phyloP scores from a whole-genome alignment of 2,329 filamentous ascomycete genomes.

The Seiridium cupressi region DNA sequence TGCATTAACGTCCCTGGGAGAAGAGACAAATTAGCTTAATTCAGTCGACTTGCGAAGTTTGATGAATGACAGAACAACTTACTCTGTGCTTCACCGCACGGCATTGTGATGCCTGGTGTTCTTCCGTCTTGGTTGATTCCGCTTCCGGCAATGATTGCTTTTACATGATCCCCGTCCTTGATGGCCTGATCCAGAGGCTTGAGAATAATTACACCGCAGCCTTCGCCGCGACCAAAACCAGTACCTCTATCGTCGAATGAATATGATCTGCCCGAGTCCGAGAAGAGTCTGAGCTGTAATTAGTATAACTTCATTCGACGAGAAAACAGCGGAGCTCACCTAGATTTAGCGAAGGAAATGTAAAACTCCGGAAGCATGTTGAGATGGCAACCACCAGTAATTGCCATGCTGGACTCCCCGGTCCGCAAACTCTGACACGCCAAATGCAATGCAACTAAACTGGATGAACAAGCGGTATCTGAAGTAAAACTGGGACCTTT shows the following conservation, averaged over 20 bases:
- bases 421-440: conserved; percentile 47
- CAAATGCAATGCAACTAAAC: conserved; percentile 46
- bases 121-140: conserved; percentile 56
- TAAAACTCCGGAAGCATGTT: conserved; percentile 47
- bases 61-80: neutral
- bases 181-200: conserved; percentile 57
- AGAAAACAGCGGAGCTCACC: conserved; percentile 28
- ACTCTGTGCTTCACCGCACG: conserved; percentile 49
- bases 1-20: conserved; percentile 37
- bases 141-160: conserved; percentile 48
- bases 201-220: conserved; percentile 52
- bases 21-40: neutral
- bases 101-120: conserved; percentile 56
- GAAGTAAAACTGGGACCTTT: conserved; percentile 50
- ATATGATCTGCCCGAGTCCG: conserved; percentile 48
- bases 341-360: conserved; percentile 43
- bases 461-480: conserved; percentile 52
- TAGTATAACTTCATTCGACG: conserved; percentile 13
- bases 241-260: conserved; percentile 50
- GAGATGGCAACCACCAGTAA: conserved; percentile 47
- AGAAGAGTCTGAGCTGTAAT: conserved; percentile 39
- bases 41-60: neutral
- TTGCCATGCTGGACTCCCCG: conserved; percentile 43
- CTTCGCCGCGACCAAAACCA: conserved; percentile 63
- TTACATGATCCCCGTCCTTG: conserved; percentile 52